Percentiles rank a stretch among this genome's conserved stretches.
Evolutionary conservation across 805 yeast genomes (phyloP).

Genomic region (Ogataea ganodermae): DNA sequence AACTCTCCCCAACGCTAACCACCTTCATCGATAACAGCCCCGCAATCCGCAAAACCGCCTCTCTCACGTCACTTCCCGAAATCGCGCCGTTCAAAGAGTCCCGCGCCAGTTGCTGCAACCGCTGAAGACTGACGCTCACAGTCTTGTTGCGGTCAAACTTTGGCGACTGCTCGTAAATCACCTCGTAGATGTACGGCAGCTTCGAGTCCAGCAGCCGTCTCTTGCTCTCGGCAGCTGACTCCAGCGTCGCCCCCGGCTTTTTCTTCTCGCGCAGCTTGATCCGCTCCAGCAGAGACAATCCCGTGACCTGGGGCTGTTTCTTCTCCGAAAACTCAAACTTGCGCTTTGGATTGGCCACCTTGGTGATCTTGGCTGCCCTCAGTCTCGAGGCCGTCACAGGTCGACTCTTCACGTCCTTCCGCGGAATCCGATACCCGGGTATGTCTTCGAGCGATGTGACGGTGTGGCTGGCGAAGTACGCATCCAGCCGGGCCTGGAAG

Average conservation of each 20-base stretch:
- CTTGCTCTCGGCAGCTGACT: neutral
- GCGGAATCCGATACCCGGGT: slow-evolving; percentile 11
- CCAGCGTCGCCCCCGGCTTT: slow-evolving; percentile 12
- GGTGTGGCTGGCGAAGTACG: slow-evolving; percentile 4
- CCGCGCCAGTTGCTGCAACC: slow-evolving; percentile 21
- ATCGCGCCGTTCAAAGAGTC: slow-evolving; percentile 26
- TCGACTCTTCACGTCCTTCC: slow-evolving; percentile 3
- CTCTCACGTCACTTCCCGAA: slow-evolving; percentile 20
- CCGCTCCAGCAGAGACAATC: slow-evolving; percentile 40
- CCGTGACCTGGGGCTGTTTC: slow-evolving; percentile 11
- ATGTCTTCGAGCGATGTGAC: slow-evolving; percentile 10
- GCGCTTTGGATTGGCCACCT: slow-evolving; percentile 36
- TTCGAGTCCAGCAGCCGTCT: slow-evolving; percentile 21
- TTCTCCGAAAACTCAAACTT: slow-evolving; percentile 41
- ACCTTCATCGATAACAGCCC: slow-evolving; percentile 15
- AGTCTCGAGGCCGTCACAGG: neutral
- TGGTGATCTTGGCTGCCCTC: slow-evolving; percentile 10
- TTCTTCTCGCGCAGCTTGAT: slow-evolving; percentile 40
- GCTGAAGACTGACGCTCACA: slow-evolving; percentile 16
- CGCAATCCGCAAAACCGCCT: slow-evolving; percentile 13
- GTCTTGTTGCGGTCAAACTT: slow-evolving; percentile 10
- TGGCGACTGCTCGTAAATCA: slow-evolving; percentile 28
- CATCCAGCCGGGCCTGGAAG: slow-evolving; percentile 11
- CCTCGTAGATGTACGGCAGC: slow-evolving; percentile 25
- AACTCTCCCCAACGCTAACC: slow-evolving; percentile 22